phyloP scores from a whole-genome alignment of 306 rosid genomes.

The Inga oerstediana region DNA sequence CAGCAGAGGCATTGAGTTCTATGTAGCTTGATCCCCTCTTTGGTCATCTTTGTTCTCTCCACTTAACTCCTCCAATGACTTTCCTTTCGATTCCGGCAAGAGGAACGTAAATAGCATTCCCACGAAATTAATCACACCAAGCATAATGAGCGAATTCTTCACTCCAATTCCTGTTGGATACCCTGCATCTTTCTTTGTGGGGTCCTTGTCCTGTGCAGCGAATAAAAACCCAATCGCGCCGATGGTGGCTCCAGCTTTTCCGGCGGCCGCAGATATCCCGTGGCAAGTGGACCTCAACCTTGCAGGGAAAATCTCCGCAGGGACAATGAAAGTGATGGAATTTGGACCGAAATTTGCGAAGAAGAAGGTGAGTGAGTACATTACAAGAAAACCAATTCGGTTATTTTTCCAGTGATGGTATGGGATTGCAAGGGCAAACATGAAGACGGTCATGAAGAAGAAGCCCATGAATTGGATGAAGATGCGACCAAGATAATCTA shows the following conservation, averaged over 20 bases:
- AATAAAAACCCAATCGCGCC: slow-evolving; percentile 67
- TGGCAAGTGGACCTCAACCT: slow-evolving; percentile 59
- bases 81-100: background rate
- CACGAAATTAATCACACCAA: background rate
- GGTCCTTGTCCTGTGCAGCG: slow-evolving; percentile 47
- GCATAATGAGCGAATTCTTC: background rate
- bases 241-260: slow-evolving; percentile 64
- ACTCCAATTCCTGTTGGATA: slow-evolving; percentile 57
- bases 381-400: background rate
- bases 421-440: background rate
- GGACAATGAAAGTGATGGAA: slow-evolving; percentile 30
- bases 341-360: background rate
- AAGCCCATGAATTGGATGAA: slow-evolving; percentile 39
- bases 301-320: background rate
- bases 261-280: slow-evolving; percentile 57
- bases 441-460: slow-evolving; percentile 3
- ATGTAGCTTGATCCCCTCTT: background rate
- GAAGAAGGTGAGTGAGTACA: background rate
- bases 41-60: slow-evolving; percentile 21
- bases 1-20: background rate
- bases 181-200: slow-evolving; percentile 38
- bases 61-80: slow-evolving; percentile 19
- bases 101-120: background rate
- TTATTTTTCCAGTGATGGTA: background rate
- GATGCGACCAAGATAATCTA: slow-evolving; percentile 56